Conservation (phyloP, 2,329 filamentous ascomycete species). For the Clathrospora elynae region DNA sequence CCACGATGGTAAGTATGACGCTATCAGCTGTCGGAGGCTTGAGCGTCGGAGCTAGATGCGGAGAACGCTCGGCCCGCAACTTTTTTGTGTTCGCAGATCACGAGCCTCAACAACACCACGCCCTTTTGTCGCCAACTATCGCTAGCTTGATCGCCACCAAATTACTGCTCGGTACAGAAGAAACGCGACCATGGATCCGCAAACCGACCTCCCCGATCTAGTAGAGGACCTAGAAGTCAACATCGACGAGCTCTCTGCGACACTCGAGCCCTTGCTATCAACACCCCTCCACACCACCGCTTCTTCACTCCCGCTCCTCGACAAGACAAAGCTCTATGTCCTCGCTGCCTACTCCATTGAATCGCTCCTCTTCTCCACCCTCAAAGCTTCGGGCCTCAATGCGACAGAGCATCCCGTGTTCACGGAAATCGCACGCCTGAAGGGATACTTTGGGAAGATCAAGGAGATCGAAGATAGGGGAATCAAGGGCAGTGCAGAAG, state of each 20-base stretch:
- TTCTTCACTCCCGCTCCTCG: conserved; percentile 83
- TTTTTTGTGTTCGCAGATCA: conserved; percentile 16
- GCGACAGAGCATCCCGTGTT: conserved; percentile 86
- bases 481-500: conserved; percentile 56
- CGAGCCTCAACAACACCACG: conserved; percentile 4
- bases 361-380: conserved; percentile 81
- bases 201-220: conserved; percentile 65
- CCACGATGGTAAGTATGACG: conserved; percentile 13
- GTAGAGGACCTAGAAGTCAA: conserved; percentile 76
- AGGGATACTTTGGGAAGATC: conserved; percentile 92
- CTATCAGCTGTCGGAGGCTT: conserved; percentile 8
- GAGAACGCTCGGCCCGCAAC: conserved; percentile 34
- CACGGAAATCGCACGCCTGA: conserved; percentile 81
- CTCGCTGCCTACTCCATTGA: conserved; percentile 87
- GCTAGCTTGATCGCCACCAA: background rate
- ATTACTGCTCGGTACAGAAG: background rate
- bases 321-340: conserved; percentile 94
- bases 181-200: conserved; percentile 54
- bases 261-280: conserved; percentile 73
- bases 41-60: conserved; percentile 19
- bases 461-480: conserved; percentile 66
- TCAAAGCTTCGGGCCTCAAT: conserved; percentile 77
- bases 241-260: conserved; percentile 77
- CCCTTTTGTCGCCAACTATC: conserved; percentile 1
- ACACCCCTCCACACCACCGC: conserved; percentile 69